Evolutionary conservation across 768 basidiomycete genomes (phyloP).

Genomic region (Hericium alpestre): DNA sequence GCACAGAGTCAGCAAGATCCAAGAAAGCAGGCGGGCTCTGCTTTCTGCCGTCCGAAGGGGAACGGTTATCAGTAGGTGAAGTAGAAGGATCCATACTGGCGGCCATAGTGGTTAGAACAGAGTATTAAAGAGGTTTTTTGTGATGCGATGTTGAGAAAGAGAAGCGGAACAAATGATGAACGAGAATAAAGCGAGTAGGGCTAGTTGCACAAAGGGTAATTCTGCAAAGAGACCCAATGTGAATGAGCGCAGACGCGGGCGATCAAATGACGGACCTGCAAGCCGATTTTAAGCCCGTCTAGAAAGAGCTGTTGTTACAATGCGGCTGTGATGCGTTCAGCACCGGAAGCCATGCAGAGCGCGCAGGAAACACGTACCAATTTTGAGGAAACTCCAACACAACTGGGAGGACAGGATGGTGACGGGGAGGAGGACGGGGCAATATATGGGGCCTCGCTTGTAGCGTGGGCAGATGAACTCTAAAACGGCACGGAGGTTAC

Average conservation of each 20-base stretch:
- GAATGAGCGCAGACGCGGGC: conserved; percentile 13
- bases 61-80: conserved; percentile 61
- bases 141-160: conserved; percentile 41
- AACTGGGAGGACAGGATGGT: neutral
- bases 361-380: conserved; percentile 3
- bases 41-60: conserved; percentile 61
- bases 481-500: conserved; percentile 1
- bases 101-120: conserved; percentile 53
- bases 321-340: conserved; percentile 28
- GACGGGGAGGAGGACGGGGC: neutral
- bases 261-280: conserved; percentile 37
- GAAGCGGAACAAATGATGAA: conserved; percentile 27
- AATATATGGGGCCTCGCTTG: conserved; percentile 6
- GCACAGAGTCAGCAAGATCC: conserved; percentile 86
- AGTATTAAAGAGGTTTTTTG: conserved; percentile 31
- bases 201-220: conserved; percentile 57
- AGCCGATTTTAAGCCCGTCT: conserved; percentile 69
- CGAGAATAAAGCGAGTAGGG: conserved; percentile 29
- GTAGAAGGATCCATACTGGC: conserved; percentile 59
- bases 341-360: conserved; percentile 1
- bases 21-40: conserved; percentile 87
- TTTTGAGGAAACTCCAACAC: conserved; percentile 6
- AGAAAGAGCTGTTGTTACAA: conserved; percentile 77
- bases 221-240: conserved; percentile 28
- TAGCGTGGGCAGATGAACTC: conserved; percentile 2